phyloP scores from a whole-genome alignment of 176 grass and related monocot genomes.

The Melocanna baccifera region DNA sequence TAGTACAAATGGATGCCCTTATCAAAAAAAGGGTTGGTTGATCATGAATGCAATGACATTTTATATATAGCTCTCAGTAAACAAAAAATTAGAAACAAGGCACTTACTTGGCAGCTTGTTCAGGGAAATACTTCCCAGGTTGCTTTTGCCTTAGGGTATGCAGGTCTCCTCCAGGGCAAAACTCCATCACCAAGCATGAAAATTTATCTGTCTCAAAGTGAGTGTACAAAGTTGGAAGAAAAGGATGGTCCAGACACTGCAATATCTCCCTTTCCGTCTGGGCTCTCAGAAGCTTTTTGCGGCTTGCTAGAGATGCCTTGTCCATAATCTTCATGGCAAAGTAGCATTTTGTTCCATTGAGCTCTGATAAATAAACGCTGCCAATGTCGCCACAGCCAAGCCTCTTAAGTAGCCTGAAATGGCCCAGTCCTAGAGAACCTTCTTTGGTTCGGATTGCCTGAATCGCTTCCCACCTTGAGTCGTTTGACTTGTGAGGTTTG shows the following conservation, averaged over 20 bases:
- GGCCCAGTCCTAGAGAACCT: slow-evolving; percentile 50
- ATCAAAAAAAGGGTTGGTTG: background rate
- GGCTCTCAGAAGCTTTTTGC: slow-evolving; percentile 64
- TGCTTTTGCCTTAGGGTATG: slow-evolving; percentile 76
- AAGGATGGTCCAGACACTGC: slow-evolving; percentile 74
- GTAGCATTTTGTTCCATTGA: slow-evolving; percentile 60
- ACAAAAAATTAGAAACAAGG: slow-evolving; percentile 16
- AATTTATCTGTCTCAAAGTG: slow-evolving; percentile 86
- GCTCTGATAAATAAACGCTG: slow-evolving; percentile 63
- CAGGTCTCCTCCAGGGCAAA: slow-evolving; percentile 78
- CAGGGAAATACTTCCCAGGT: slow-evolving; percentile 65
- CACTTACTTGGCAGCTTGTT: slow-evolving; percentile 72
- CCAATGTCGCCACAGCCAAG: slow-evolving; percentile 81
- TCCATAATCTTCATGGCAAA: slow-evolving; percentile 86
- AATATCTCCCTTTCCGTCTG: slow-evolving; percentile 82
- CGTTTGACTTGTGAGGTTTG: slow-evolving; percentile 78
- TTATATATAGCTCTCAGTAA: background rate
- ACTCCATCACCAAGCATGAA: slow-evolving; percentile 90
- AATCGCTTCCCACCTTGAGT: slow-evolving; percentile 72
- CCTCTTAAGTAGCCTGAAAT: slow-evolving; percentile 72
- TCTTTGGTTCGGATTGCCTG: slow-evolving; percentile 47
- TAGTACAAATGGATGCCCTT: slow-evolving; percentile 16
- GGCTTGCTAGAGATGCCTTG: slow-evolving; percentile 55
- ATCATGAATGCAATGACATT: background rate
- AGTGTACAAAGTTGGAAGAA: slow-evolving; percentile 78